Evolutionary conservation across 2,329 filamentous ascomycete species (phyloP).

Genomic region (Aschersonia sp.): DNA sequence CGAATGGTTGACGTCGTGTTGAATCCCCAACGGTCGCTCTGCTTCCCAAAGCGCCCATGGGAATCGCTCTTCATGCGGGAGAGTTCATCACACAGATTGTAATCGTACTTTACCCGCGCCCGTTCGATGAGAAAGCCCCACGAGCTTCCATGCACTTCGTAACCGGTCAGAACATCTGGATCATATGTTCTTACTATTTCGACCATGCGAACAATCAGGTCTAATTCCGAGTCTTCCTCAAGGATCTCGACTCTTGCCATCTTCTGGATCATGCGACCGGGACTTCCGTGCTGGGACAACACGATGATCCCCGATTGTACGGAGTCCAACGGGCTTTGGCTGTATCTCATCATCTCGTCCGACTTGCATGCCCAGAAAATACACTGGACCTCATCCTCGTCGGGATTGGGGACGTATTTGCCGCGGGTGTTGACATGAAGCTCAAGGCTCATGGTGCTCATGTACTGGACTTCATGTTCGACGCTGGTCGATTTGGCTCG

Average conservation of each 20-base stretch:
- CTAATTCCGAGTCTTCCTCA: slow-evolving; percentile 66
- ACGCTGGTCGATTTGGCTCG: slow-evolving; percentile 61
- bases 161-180: slow-evolving; percentile 87
- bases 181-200: slow-evolving; percentile 74
- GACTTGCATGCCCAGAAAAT: slow-evolving; percentile 85
- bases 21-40: slow-evolving; percentile 84
- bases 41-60: slow-evolving; percentile 72
- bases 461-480: slow-evolving; percentile 76
- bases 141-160: slow-evolving; percentile 83
- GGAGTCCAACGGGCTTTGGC: slow-evolving; percentile 27
- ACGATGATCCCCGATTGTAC: slow-evolving; percentile 59
- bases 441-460: slow-evolving; percentile 93
- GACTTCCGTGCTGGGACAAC: slow-evolving; percentile 45
- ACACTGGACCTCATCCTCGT: slow-evolving; percentile 75
- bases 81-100: slow-evolving; percentile 80
- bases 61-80: slow-evolving; percentile 77
- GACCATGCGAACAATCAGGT: slow-evolving; percentile 72
- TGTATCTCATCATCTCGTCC: slow-evolving; percentile 35
- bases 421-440: slow-evolving; percentile 81
- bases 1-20: slow-evolving; percentile 84
- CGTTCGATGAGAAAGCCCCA: slow-evolving; percentile 96
- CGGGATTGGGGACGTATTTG: slow-evolving; percentile 72
- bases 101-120: slow-evolving; percentile 73
- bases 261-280: slow-evolving; percentile 47
- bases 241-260: slow-evolving; percentile 51